Evolutionary conservation across 2,329 filamentous ascomycete species (phyloP), one percentile per base, ranked within the genome.

Genomic region (Cytospora leucostoma): DNA sequence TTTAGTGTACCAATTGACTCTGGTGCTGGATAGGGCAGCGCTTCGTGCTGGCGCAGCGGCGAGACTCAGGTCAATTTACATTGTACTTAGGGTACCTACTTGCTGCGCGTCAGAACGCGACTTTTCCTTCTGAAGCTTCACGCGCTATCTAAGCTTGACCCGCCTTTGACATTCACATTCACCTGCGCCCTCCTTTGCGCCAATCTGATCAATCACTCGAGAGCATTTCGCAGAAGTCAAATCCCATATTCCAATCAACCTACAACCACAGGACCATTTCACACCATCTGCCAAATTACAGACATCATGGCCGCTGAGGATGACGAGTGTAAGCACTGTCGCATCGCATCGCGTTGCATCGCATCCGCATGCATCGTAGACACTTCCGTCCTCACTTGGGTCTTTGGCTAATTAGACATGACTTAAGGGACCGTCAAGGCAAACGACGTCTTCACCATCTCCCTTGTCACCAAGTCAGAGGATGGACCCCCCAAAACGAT

Each of bases 391-490:
- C 38, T 27, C 53, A n/a, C 34, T 7, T 4, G 12, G 13, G 37
- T 15, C 19, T 19, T 11, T 33, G 33, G 17, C 64, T 67, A 35
- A 67, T 17, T 11, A 34, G 19, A 12, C 4, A 33, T 53, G 17
- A 47, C 17, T 33, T 37, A n/a, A 86, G 84, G 87, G 88, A 81
- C 84, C 59, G 77, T 78, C 64, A 79, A 84, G 70, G 80, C 86
- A 72, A 89, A 84, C 69, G 83, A 89, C 69, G 86, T 86, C 62
- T 74, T 90, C 69, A 79, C 78, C 59, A 81, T 92, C 70, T 85
- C 84, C 59, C 80, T 91, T 40, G 77, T 85, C 19, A 78, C 79
- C 49, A 80, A 84, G 12, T 76, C 79, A 7, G 74, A 79, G 19
- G 76, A 76, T 8, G 79, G 80, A 67, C 50, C 57, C 35, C 72